Evolutionary conservation across 1,284 basidiomycete genomes (phyloP).

Genomic region (Thelephora terrestris): DNA sequence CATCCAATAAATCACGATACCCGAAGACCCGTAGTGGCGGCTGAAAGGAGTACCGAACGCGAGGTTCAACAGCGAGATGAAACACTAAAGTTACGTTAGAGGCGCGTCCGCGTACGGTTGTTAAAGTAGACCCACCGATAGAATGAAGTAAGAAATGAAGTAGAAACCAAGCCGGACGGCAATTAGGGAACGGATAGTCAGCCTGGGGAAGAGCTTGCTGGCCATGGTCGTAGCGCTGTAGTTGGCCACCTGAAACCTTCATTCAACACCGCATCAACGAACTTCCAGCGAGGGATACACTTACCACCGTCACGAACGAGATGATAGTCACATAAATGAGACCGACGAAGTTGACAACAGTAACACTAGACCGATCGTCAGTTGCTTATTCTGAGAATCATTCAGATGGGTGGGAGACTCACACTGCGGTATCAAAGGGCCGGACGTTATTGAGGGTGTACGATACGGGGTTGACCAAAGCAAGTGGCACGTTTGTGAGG

Average conservation of each 20-base stretch:
- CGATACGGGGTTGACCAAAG: constrained; percentile 42
- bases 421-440: constrained; percentile 59
- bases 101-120: constrained; percentile 13
- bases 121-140: constrained; percentile 29
- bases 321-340: constrained; percentile 50
- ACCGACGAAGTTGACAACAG: constrained; percentile 66
- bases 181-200: neutral
- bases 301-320: neutral
- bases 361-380: constrained; percentile 37
- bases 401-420: constrained; percentile 14
- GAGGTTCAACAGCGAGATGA: constrained; percentile 54
- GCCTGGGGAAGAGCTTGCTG: neutral
- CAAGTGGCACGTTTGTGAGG: constrained; percentile 44
- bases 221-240: neutral
- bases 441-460: constrained; percentile 47
- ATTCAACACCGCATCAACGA: no score
- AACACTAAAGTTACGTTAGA: constrained; percentile 18
- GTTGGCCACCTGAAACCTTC: neutral
- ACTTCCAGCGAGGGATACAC: no score
- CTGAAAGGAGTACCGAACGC: constrained; percentile 57
- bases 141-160: constrained; percentile 30
- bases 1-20: constrained; percentile 74
- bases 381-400: constrained; percentile 1
- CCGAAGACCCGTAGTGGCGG: constrained; percentile 35
- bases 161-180: neutral